These are phyloP conservation scores for Calonectria fujianensis DNA, from an alignment of 2,329 filamentous ascomycete species.

Conservation along the genomic window DNA sequence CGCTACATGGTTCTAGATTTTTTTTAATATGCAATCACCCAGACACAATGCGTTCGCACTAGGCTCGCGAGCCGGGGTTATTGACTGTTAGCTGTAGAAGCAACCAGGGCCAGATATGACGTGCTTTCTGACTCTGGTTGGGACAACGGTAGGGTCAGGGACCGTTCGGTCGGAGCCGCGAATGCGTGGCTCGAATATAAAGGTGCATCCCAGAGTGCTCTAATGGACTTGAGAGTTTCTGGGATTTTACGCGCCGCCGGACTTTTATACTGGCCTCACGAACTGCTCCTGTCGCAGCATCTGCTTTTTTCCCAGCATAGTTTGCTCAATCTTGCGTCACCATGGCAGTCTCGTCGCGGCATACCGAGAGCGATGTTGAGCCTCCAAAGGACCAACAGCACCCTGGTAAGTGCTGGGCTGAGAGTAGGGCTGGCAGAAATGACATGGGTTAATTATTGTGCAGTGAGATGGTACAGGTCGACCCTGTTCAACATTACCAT, in stretches of 20 bases:
- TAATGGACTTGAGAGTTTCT: slow-evolving; percentile 13
- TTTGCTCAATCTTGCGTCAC: slow-evolving; percentile 14
- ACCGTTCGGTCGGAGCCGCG: background rate
- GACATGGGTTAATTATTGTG: slow-evolving; percentile 23
- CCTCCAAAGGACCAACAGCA: slow-evolving; percentile 58
- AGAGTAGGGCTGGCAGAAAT: background rate
- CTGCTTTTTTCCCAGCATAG: background rate
- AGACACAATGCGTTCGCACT: slow-evolving; percentile 36
- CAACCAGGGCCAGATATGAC: slow-evolving; percentile 29
- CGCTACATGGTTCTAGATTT: slow-evolving; percentile 32
- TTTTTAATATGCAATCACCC: slow-evolving; percentile 21
- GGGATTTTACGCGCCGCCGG: slow-evolving; percentile 22
- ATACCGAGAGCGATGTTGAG: slow-evolving; percentile 48
- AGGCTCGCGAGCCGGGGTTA: slow-evolving; percentile 21
- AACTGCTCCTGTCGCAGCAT: background rate
- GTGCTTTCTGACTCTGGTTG: slow-evolving; percentile 31
- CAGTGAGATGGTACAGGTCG: slow-evolving; percentile 81
- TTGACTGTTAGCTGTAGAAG: slow-evolving; percentile 31
- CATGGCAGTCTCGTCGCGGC: slow-evolving; percentile 47
- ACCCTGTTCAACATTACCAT: slow-evolving; percentile 84
- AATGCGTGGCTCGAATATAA: slow-evolving; percentile 43
- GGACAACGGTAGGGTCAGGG: slow-evolving; percentile 27
- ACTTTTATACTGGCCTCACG: background rate
- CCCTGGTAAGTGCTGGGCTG: slow-evolving; percentile 49
- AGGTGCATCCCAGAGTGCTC: slow-evolving; percentile 40